These are phyloP conservation scores for Pharus latifolius DNA, from an alignment of 176 grass and related monocot genomes.

Conservation along the genomic window DNA sequence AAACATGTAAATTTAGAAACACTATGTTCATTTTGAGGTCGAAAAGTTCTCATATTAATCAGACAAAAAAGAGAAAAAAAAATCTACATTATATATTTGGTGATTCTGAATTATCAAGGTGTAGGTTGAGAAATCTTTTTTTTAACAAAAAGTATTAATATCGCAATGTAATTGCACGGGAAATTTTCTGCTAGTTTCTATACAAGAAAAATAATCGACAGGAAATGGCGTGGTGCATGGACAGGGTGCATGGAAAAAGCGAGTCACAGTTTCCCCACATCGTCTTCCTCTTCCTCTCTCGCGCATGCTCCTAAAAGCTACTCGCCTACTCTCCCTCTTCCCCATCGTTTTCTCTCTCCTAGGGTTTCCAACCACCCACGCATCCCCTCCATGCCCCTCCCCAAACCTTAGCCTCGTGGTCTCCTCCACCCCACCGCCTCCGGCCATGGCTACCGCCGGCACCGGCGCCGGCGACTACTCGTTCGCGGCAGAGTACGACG, in stretches of 20 bases:
- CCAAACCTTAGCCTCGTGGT: not conserved
- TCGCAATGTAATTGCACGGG: no score
- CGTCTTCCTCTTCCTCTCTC: not conserved
- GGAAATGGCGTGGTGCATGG: no score
- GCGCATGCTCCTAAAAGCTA: conserved; percentile 36
- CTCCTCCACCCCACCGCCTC: not conserved
- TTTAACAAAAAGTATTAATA: not conserved
- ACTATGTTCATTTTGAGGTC: no score
- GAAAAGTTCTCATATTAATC: no score
- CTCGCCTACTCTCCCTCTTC: not conserved
- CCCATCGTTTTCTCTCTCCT: conserved; percentile 20
- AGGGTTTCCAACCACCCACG: conserved; percentile 50
- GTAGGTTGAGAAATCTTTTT: no score
- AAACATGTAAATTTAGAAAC: no score
- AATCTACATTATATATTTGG: no score
- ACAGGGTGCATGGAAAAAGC: conserved; percentile 26
- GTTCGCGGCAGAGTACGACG: conserved; percentile 87
- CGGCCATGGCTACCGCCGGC: not conserved
- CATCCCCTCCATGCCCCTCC: conserved; percentile 1
- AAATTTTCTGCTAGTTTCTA: no score
- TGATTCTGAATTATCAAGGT: no score
- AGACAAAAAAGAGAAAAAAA: no score
- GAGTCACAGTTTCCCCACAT: not conserved
- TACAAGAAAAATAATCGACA: no score
- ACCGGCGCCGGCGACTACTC: conserved; percentile 43